Base-by-base conservation (phyloP, 23 red algal species). In the Chondrus crispus region DNA sequence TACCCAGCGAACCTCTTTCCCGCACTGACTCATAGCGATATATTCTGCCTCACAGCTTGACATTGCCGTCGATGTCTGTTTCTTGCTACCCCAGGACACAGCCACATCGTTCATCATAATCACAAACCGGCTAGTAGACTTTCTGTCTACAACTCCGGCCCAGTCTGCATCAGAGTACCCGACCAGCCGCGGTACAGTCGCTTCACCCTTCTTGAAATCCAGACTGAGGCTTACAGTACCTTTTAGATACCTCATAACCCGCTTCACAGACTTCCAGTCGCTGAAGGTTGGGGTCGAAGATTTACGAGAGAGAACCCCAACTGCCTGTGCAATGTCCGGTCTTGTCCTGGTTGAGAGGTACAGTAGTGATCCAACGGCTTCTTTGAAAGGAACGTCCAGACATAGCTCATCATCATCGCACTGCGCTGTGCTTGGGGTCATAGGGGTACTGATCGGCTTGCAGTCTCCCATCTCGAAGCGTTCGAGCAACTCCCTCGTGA, bases 151-250 rank as follows among this genome's bases (percentile, higher is more conserved):
- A 36, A 13, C 14, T 13, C 66, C 66, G 66, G 66, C 32, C 66
- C 66, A 72, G 66, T 72, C 66, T 29, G 66, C 66, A 72, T 72
- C 66, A 72, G 14, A n/a, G 28, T 72, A 72, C 28, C 16, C 66
- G 12, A 13, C 32, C n/a, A 72, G 13, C n/a, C n/a, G n/a, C n/a
- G n/a, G n/a, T n/a, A n/a, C n/a, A n/a, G n/a, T n/a, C n/a, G n/a
- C n/a, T n/a, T n/a, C n/a, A n/a, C n/a, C n/a, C n/a, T n/a, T n/a
- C n/a, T n/a, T n/a, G n/a, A n/a, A n/a, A n/a, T n/a, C n/a, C n/a
- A n/a, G n/a, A n/a, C n/a, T n/a, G n/a, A n/a, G n/a, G n/a, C n/a
- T n/a, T n/a, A n/a, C n/a, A n/a, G n/a, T n/a, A n/a, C n/a, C n/a
- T n/a, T n/a, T n/a, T n/a, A n/a, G n/a, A n/a, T n/a, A n/a, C n/a